phyloP scores from a whole-genome alignment of 2,329 filamentous ascomycete genomes.

The Microsporum audouinii region DNA sequence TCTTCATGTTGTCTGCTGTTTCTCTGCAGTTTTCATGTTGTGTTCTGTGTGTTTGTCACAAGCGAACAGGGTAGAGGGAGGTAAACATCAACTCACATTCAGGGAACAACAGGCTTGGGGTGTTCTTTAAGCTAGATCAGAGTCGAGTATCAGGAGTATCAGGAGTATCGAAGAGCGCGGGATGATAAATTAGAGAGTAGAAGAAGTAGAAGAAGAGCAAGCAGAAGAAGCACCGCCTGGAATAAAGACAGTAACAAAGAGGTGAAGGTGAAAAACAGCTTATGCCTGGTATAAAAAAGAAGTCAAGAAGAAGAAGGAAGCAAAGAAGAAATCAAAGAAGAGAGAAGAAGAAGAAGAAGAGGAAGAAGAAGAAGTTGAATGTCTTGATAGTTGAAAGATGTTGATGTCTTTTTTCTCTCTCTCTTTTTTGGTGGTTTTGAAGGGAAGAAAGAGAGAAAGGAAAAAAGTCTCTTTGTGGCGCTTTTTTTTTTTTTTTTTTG shows the following conservation, averaged over 20 bases:
- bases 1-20: too few relatives aligned
- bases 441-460: neutral
- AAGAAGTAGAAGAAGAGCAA: conserved; percentile 6
- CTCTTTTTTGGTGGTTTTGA: neutral
- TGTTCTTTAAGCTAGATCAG: neutral
- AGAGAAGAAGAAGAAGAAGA: conserved; percentile 9
- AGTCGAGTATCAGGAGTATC: neutral
- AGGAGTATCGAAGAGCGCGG: neutral
- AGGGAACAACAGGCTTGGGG: neutral
- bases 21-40: too few relatives aligned
- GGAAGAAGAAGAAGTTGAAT: neutral
- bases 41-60: neutral
- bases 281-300: neutral
- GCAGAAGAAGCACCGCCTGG: conserved; percentile 12
- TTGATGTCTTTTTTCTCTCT: neutral
- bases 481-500: neutral
- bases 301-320: neutral
- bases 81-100: neutral
- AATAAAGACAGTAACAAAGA: conserved; percentile 14
- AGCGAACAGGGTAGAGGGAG: neutral
- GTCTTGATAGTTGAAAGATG: neutral
- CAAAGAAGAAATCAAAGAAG: conserved; percentile 10
- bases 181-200: neutral
- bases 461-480: neutral
- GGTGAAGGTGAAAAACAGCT: conserved; percentile 5